Conservation (phyloP, 805 yeast species). For the Yarrowia bubula region DNA sequence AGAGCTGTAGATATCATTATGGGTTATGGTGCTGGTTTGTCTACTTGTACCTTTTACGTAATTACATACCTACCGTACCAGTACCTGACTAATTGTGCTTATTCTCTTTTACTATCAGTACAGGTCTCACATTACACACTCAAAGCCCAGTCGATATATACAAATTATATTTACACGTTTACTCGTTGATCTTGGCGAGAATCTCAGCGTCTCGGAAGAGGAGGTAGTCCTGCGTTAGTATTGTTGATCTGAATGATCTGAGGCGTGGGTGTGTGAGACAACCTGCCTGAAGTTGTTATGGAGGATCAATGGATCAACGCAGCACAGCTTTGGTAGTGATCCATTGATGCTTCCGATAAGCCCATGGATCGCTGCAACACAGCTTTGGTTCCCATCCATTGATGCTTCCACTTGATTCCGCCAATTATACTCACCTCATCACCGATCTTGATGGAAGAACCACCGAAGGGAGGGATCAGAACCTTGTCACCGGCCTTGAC, state of each 20-base stretch:
- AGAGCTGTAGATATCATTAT: too few species aligned
- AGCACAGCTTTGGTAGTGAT: too few species aligned
- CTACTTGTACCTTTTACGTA: too few species aligned
- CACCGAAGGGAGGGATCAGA: constrained; percentile 92
- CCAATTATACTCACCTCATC: constrained; percentile 49
- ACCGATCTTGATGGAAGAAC: constrained; percentile 81
- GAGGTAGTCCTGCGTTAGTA: constrained; percentile 41
- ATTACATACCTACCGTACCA: too few species aligned
- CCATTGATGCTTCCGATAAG: too few species aligned
- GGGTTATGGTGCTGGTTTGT: too few species aligned
- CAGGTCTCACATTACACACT: too few species aligned
- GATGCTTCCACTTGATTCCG: not conserved
- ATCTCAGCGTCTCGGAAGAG: constrained; percentile 92
- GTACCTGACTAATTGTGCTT: too few species aligned
- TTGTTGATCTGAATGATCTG: not conserved
- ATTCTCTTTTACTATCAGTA: too few species aligned
- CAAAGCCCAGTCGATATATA: not conserved
- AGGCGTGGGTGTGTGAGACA: not conserved
- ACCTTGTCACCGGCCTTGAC: constrained; percentile 92
- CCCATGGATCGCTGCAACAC: too few species aligned
- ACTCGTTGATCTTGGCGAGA: constrained; percentile 70
- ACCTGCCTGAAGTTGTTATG: not conserved
- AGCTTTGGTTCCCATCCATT: not conserved
- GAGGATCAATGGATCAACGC: too few species aligned
- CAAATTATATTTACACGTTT: constrained; percentile 25